Base-by-base conservation (phyloP, 257 asterid species). In the Solanum piurae region DNA sequence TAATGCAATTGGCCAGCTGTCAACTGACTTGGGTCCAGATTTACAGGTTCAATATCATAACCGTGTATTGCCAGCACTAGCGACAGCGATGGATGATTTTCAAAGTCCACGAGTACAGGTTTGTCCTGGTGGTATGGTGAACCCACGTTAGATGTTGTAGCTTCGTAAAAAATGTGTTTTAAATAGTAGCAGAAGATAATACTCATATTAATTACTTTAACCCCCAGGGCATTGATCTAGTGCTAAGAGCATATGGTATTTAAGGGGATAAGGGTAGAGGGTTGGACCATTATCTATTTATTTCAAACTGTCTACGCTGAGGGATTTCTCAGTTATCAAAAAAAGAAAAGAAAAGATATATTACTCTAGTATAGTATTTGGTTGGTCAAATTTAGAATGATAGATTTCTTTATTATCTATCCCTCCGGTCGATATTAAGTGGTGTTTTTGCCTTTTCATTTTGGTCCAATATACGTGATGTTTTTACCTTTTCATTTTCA, bases 21-120 rank as follows among this genome's bases (percentile, higher is more conserved):
- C 99, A 74, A 97, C 99, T 76, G 99, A 96, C 89, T 93, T 97
- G 92, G 99, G 99, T 68, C 99, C 99, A 55, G 99, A 97, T 87
- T 91, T 97, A 92, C 99, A 96, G 93, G 93, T 92, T 86, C 96
- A 94, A 88, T 95, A 93, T 90, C 99, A 97, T 89, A 96, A 91
- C 69, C 92, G 86, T 21, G 96, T 94, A 88, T 88, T 97, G 92
- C 98, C 98, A 5, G 95, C 99, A 46, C 93, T 97, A 52, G 98
- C 96, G 60, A 89, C 93, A 31, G 95, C 98, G 34, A 97, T 97
- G 99, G 99, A 97, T 90, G 96, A 96, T 89, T 91, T 94, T 88
- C 99, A 94, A 89, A 97, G 93, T 90, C 99, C 99, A 33, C 93
- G 99, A 90, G 99, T 97, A 37, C 99, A 97, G 98, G 99, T 95